Evolutionary conservation across 371 early-diverging fungal species (phyloP), one percentile per base, ranked within the genome.

Genomic region (Mortierella polycephala): DNA sequence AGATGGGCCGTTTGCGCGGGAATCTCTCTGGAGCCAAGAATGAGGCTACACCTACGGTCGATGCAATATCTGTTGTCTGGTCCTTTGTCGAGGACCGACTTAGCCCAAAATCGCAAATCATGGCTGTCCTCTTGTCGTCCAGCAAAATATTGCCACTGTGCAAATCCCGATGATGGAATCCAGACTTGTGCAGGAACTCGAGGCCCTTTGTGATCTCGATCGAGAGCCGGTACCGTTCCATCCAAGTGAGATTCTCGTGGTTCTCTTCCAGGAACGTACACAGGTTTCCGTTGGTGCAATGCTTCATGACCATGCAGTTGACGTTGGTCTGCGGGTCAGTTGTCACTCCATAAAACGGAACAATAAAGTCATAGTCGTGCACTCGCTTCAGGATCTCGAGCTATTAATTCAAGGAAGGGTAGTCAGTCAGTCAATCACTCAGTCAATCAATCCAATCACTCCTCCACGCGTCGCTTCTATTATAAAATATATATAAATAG

Each of bases 171-270:
- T 79, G 80, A 21, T 79, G 80, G 57, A 79, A 79, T 16, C 80
- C 80, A 16, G 80, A 67, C 63, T 79, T 79, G 73, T 79, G 80
- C 41, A 79, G 44, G 56, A 79, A 79, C 69, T 79, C 80, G 57
- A 79, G 74, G 13, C 80, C 80, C 51, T 73, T 79, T 30, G 80
- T 62, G 52, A 79, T 69, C 60, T 79, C 80, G 50, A 79, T 64
- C 5, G 73, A 62, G 20, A 79, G 65, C 10, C 80, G 73, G 50
- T 73, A 79, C 16, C 80, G 73, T n/a, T 79, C 80, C 7, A 56
- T 51, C 80, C 80, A 79, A 3, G 73, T 79, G 18, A 79, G 30
- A 52, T 47, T 62, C 5, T 62, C 62, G 42, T 79, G 73, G 59
- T 79, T 18, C 47, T 66, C 52, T 21, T 73, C 73, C 54, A 79